phyloP scores from a whole-genome alignment of 2,329 filamentous ascomycete species.

The Aureobasidium leucospermi region DNA sequence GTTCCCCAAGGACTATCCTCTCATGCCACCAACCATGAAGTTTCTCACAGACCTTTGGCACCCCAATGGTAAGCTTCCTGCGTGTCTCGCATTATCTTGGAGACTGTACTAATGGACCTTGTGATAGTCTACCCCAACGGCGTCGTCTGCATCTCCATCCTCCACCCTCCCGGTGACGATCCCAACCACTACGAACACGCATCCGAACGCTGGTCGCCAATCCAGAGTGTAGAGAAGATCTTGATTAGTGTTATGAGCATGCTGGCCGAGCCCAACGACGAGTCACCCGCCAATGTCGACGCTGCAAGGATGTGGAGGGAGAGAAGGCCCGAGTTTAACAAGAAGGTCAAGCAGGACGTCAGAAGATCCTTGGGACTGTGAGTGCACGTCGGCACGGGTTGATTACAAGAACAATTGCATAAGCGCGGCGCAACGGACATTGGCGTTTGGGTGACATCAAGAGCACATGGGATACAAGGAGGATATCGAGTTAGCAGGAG shows the following conservation, averaged over 20 bases:
- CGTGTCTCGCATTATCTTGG: background rate
- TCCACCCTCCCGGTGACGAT: slow-evolving; percentile 92
- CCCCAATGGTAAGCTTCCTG: slow-evolving; percentile 64
- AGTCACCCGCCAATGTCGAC: slow-evolving; percentile 93
- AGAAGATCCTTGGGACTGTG: slow-evolving; percentile 60
- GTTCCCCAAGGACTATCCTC: slow-evolving; percentile 95
- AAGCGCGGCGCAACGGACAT: background rate
- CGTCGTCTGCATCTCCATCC: slow-evolving; percentile 94
- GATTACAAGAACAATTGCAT: background rate
- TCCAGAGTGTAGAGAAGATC: slow-evolving; percentile 97
- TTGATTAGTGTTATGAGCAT: slow-evolving; percentile 96
- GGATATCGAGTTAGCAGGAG: no score
- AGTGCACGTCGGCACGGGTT: background rate
- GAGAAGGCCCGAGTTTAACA: slow-evolving; percentile 73
- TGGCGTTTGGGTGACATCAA: background rate
- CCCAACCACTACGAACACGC: slow-evolving; percentile 98
- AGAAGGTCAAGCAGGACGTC: slow-evolving; percentile 75
- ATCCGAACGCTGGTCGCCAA: slow-evolving; percentile 90
- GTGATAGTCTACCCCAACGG: slow-evolving; percentile 76
- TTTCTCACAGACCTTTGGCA: slow-evolving; percentile 94
- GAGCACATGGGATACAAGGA: no score
- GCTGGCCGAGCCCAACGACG: slow-evolving; percentile 94
- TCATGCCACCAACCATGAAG: slow-evolving; percentile 91
- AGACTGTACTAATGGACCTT: background rate
- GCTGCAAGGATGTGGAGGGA: slow-evolving; percentile 96